These are phyloP conservation scores for Solanum ossicruentum DNA, from an alignment of 257 asterid species.

Conservation along the genomic window DNA sequence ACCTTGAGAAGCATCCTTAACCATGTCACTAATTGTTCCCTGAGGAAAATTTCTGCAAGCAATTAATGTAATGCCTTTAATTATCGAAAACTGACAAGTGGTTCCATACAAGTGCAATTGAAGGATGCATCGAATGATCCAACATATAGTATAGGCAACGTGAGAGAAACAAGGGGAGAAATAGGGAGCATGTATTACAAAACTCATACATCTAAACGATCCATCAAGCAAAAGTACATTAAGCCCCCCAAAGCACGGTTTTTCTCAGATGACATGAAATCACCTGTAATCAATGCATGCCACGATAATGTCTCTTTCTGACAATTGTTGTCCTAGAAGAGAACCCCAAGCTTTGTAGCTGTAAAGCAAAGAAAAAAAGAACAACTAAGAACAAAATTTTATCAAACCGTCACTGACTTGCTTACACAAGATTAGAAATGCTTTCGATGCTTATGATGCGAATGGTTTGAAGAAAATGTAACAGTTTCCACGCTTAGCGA, in stretches of 20 bases:
- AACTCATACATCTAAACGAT: neutral
- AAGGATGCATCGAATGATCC: neutral
- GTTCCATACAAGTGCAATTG: neutral
- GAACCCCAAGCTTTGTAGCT: conserved; percentile 99
- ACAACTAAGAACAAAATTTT: neutral
- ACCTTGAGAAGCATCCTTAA: conserved; percentile 92
- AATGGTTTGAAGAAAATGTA: neutral
- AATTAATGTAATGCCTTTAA: neutral
- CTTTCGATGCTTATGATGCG: neutral
- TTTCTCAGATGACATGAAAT: neutral
- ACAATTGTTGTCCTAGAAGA: conserved; percentile 76
- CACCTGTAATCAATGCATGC: conserved; percentile 99
- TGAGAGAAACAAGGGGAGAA: neutral
- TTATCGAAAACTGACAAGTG: neutral
- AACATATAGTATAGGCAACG: neutral
- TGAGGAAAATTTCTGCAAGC: conserved; percentile 93
- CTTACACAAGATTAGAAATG: neutral
- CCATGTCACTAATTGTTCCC: conserved; percentile 92
- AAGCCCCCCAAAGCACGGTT: neutral
- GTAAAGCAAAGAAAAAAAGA: conserved; percentile 14
- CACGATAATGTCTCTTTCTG: conserved; percentile 90
- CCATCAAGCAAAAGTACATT: neutral
- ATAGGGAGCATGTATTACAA: neutral
- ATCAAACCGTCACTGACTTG: neutral
- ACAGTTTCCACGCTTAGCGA: neutral